Base-by-base conservation (phyloP, 2,329 filamentous ascomycete species). In the Leptosphaerulina australis region DNA sequence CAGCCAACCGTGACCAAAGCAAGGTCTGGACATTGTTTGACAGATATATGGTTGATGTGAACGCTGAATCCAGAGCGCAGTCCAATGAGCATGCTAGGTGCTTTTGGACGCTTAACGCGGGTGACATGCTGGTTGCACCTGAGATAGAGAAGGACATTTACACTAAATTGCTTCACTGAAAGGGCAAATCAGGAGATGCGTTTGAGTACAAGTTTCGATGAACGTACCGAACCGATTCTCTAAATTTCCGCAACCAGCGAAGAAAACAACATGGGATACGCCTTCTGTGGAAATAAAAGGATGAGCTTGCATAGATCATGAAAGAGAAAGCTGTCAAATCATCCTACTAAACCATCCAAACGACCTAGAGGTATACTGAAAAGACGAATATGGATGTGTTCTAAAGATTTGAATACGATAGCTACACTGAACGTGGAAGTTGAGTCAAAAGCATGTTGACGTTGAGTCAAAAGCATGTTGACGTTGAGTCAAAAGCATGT, bases 21-120 rank as follows among this genome's bases (percentile, higher is more conserved):
- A 14, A 30, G 5, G 34, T 51, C 5, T 10, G 50, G 4, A 29
- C 51, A 8, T 24, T 60, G 4, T 34, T 58, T 2, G 57, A 60
- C 34, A 55, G 55, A 1, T 60, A n/a, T n/a, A n/a, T n/a, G n/a
- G n/a, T 60, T 26, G 48, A 51, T 2, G 26, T 49, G 20, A 39
- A 44, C n/a, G 34, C 35, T 7, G 44, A 39, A 20, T 49, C 50
- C 9, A 58, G 55, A 44, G 10, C 4, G 12, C 20, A 18, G 4
- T 56, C 54, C 24, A 52, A 44, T 12, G 44, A 56, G 3, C 14
- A 18, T 10, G 44, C 50, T 12, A 28, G 35, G 25, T 29, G 45
- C 1, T 11, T 30, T 11, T 58, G 52, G 52, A 20, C 4, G 25
- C 50, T 50, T 0, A 11, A 7, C 22, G 14, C 4, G 14, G 28